Base-by-base conservation (phyloP, 192 early-diverging fungal species). In the Coemansia sp. region DNA sequence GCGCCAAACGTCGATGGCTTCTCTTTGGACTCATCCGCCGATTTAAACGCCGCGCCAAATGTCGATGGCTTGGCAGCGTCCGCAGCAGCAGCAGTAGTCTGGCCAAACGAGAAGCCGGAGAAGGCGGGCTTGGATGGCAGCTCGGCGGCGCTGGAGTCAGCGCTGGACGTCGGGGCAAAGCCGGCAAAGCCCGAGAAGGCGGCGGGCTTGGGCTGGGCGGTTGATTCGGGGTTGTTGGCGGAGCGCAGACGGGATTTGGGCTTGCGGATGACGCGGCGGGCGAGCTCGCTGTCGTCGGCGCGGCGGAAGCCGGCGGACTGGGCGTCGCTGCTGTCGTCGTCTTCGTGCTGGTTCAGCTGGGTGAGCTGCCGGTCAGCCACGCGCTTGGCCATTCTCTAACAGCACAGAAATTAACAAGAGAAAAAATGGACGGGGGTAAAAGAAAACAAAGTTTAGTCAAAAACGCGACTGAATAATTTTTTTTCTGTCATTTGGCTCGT, bases 271-370 rank as follows among this genome's bases (percentile, higher is more conserved):
- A 62, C 59, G 29, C 75, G 58, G 28, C 34, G 35, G 9, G 75
- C 39, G 17, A 78, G 23, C 3, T 40, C 43, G 12, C 34, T 38
- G 22, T 67, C 35, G 46, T 55, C 36, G 19, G 75, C 75, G 27
- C 47, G 58, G 8, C 25, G 56, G 38, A 78, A 72, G 39, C 48
- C 36, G 2, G 45, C 50, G 22, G 42, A 47, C 29, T 35, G 26
- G 21, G 55, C 17, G 43, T 58, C 53, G 11, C 20, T 45, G 9
- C 63, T 62, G 38, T 39, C 40, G 12, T 75, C 78, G 8, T 70
- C 78, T 7, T 70, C 62, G 21, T 80, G 71, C 55, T 79, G 78
- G 29, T 79, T 79, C 49, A 67, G 61, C 57, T 79, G 64, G 5
- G 68, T 80, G 17, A 80, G 66, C 53, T 80, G 62, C 46, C 58